Conservation (phyloP, 148 eudicot genomes). For the Rhododendron mucronatum region DNA sequence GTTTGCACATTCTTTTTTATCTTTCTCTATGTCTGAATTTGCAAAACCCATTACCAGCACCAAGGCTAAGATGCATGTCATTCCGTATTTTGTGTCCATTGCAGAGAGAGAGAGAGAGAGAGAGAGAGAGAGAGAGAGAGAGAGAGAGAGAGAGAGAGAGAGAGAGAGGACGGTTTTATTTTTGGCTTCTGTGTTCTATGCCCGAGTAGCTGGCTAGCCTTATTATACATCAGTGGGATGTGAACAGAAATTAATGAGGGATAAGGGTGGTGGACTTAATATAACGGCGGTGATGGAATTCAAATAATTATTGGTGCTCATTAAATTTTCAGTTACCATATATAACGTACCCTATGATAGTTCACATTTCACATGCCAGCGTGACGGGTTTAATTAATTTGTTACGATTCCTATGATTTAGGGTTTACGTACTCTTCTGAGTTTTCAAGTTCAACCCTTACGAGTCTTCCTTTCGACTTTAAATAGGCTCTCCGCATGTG, state of each 20-base stretch:
- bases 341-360: not conserved
- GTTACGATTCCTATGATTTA: not conserved
- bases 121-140: too few species aligned
- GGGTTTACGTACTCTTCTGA: too few species aligned
- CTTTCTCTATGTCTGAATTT: slow-evolving; percentile 39
- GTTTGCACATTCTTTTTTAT: slow-evolving; percentile 46
- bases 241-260: not conserved
- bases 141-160: too few species aligned
- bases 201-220: not conserved
- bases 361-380: not conserved
- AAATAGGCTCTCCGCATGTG: not conserved
- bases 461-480: too few species aligned
- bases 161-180: not conserved
- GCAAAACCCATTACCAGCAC: slow-evolving; percentile 13
- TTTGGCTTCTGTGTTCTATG: not conserved
- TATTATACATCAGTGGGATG: not conserved
- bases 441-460: too few species aligned
- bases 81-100: slow-evolving; percentile 8
- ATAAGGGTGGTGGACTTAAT: not conserved
- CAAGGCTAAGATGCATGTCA: slow-evolving; percentile 9
- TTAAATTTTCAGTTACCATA: not conserved
- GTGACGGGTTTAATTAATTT: not conserved
- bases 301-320: not conserved
- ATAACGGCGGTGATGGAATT: not conserved
- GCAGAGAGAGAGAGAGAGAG: not conserved